Conservation (phyloP, 495 filamentous ascomycete species). For the Penicillium lagena region DNA sequence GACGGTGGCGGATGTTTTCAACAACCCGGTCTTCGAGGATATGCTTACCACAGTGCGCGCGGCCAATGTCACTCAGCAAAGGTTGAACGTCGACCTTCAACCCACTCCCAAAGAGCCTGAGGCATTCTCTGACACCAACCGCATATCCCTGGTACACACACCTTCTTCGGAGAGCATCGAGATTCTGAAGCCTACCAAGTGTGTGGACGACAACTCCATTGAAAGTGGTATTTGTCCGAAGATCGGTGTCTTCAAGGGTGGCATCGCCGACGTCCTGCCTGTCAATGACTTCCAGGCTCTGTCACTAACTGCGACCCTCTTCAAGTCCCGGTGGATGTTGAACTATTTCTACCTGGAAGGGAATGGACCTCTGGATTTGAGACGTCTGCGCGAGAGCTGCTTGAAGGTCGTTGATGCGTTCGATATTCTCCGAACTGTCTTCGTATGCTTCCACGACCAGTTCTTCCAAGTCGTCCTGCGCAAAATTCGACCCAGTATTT, state of each 20-base stretch:
- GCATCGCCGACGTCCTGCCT: slow-evolving; percentile 52
- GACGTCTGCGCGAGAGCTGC: slow-evolving; percentile 38
- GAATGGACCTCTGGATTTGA: slow-evolving; percentile 38
- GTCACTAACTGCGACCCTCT: slow-evolving; percentile 53
- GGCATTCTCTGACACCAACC: slow-evolving; percentile 10
- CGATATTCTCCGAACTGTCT: slow-evolving; percentile 66
- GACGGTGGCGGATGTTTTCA: slow-evolving; percentile 49
- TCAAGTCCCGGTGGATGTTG: slow-evolving; percentile 43
- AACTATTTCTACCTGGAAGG: slow-evolving; percentile 56
- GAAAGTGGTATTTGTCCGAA: slow-evolving; percentile 45
- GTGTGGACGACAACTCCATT: slow-evolving; percentile 34
- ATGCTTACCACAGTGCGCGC: slow-evolving; percentile 32
- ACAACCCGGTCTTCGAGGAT: slow-evolving; percentile 39
- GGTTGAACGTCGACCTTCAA: slow-evolving; percentile 17
- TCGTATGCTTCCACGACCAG: slow-evolving; percentile 47
- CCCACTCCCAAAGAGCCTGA: slow-evolving; percentile 10
- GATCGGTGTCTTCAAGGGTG: slow-evolving; percentile 48
- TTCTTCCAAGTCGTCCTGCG: slow-evolving; percentile 60
- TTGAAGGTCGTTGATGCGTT: slow-evolving; percentile 44
- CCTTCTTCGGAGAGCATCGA: slow-evolving; percentile 39
- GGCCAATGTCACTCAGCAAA: slow-evolving; percentile 20
- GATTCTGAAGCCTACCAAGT: slow-evolving; percentile 29
- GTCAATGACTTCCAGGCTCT: slow-evolving; percentile 60
- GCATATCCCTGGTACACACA: slow-evolving; percentile 8
- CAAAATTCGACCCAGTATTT: slow-evolving; percentile 44